These are phyloP conservation scores for Sphaerulina populicola DNA, from an alignment of 2,329 filamentous ascomycete genomes.

Conservation along the genomic window DNA sequence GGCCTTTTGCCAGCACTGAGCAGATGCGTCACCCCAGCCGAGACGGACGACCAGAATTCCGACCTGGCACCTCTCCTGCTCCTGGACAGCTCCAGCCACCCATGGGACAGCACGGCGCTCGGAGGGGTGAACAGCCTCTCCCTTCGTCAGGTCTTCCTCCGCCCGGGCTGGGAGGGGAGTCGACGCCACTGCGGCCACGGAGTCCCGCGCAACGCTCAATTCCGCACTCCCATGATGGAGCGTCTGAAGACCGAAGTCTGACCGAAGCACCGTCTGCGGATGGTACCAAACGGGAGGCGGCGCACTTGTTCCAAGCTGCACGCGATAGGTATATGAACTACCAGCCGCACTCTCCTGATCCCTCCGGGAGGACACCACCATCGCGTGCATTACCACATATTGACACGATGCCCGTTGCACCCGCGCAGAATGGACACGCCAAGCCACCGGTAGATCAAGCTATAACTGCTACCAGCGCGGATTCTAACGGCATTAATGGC, in stretches of 20 bases:
- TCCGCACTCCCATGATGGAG: conserved; percentile 15
- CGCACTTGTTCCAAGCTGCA: conserved; percentile 23
- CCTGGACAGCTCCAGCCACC: conserved; percentile 11
- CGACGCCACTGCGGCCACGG: conserved; percentile 13
- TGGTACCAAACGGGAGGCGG: conserved; percentile 14
- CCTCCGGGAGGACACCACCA: conserved; percentile 9
- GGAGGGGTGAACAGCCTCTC: conserved; percentile 5
- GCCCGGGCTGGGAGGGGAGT: neutral
- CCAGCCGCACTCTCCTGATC: conserved; percentile 10
- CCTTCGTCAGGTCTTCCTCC: conserved; percentile 3
- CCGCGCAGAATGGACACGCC: conserved; percentile 13
- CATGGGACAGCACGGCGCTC: neutral
- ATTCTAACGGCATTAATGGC: conserved; percentile 20
- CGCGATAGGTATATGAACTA: conserved; percentile 23
- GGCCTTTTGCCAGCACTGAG: conserved; percentile 29
- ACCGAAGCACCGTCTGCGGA: conserved; percentile 9
- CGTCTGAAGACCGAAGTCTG: conserved; percentile 15
- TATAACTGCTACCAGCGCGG: conserved; percentile 17
- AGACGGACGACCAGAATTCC: conserved; percentile 20
- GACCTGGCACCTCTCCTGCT: conserved; percentile 25
- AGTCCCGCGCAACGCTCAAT: conserved; percentile 20
- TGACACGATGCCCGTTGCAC: conserved; percentile 13
- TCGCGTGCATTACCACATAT: conserved; percentile 15
- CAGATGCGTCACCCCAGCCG: conserved; percentile 30
- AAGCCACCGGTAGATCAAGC: conserved; percentile 14